Base-by-base conservation (phyloP, 2,329 filamentous ascomycete genomes). In the Fusarium armeniacum region DNA sequence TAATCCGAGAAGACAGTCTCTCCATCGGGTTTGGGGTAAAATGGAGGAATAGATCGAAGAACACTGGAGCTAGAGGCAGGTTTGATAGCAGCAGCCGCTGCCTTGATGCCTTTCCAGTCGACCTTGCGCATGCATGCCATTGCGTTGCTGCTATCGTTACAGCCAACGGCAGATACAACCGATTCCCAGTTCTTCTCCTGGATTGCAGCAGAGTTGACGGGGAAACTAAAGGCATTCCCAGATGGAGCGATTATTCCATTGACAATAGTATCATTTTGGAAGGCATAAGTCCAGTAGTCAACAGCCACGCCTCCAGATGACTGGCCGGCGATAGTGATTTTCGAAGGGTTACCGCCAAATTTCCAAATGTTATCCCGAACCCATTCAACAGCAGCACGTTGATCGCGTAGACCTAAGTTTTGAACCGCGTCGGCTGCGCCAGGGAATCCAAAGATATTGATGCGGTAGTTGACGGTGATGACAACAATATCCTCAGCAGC, bases 221-320 rank as follows among this genome's bases (percentile, higher is more conserved):
- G 77, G 66, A 86, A 84, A 70, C 83, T 83, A 24, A 83, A 80
- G 0, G 79, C 82, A 4, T 80, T 83, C 1, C 78, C 85, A 38
- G 84, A 85, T 8, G 81, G 78, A 5, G 81, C 76, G 58, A 86
- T 83, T 12, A 85, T 75, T 5, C 79, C 83, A 9, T 78, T 73
- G n/a, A 81, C 80, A 26, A 87, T 87, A 8, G 85, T 83, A 43
- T 87, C 83, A 0, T 82, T 58, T 3, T 69, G 49, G 83, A 83
- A 85, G 5, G 85, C 82, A 53, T 85, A 86, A 7, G 82, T 78
- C 77, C 82, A 84, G 71, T 82, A 81, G 65, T 86, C 84, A 0
- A 81, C 81, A 1, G 79, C 74, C 0, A 81, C 77, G 1, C 78
- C 73, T 0, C 78, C 78, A 0, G 78, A 78, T 4, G 78, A 79